Conservation (phyloP, 305 asterid genomes). For the Solanum hybrid region DNA sequence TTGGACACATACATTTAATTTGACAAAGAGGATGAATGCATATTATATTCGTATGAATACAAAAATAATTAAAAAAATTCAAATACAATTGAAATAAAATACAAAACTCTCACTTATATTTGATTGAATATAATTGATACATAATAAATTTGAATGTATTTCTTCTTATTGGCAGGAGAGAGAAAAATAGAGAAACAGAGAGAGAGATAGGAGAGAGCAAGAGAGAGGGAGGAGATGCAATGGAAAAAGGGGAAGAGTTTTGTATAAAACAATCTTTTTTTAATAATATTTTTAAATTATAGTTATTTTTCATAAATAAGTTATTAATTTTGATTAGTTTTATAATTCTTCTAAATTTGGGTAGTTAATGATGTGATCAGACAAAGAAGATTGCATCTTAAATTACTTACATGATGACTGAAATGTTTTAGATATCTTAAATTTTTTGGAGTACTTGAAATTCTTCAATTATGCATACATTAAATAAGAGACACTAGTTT, state of each 20-base stretch:
- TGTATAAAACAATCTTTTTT: not conserved
- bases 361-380: not conserved
- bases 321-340: not conserved
- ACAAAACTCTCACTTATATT: no score
- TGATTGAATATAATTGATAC: no score
- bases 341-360: not conserved
- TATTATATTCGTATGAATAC: not conserved
- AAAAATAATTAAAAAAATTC: accelerated
- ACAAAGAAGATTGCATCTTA: not conserved
- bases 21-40: no score
- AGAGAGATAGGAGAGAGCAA: not conserved
- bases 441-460: not conserved
- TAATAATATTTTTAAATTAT: no score
- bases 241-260: no score
- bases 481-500: no score
- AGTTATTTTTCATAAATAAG: not conserved
- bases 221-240: no score
- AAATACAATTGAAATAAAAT: no score
- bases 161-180: not conserved
- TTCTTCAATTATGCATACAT: not conserved
- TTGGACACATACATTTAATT: not conserved
- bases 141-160: no score
- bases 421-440: no score
- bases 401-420: not conserved
- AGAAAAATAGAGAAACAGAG: not conserved